Conservation (phyloP, 495 filamentous ascomycete genomes). For the Podospora pseudoanserina region DNA sequence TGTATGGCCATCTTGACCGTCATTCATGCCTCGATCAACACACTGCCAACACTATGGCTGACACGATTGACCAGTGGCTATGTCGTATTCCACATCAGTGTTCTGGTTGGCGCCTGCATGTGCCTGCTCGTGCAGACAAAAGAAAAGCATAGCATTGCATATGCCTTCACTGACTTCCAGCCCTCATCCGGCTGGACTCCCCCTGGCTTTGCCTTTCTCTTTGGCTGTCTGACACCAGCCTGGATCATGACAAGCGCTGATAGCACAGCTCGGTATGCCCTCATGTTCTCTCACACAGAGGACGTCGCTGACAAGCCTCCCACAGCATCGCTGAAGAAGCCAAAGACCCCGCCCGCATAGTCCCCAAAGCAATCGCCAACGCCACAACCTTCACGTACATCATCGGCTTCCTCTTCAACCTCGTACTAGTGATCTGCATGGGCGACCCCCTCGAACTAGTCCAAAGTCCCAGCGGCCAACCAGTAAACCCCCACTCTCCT, state of each 20-base stretch:
- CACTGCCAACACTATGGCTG: slow-evolving; percentile 58
- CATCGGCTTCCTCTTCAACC: slow-evolving; percentile 59
- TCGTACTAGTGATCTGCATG: slow-evolving; percentile 61
- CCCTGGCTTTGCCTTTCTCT: slow-evolving; percentile 63
- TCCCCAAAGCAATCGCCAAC: slow-evolving; percentile 57
- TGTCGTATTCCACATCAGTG: slow-evolving; percentile 61
- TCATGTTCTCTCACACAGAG: not conserved
- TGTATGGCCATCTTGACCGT: slow-evolving; percentile 60
- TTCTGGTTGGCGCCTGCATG: slow-evolving; percentile 56
- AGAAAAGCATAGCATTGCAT: slow-evolving; percentile 55
- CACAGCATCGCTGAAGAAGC: slow-evolving; percentile 59
- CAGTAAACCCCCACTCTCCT: slow-evolving; percentile 30
- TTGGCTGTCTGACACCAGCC: slow-evolving; percentile 64
- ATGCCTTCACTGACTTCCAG: slow-evolving; percentile 62
- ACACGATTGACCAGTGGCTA: slow-evolving; percentile 63
- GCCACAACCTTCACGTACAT: slow-evolving; percentile 61
- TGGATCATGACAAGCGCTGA: slow-evolving; percentile 56
- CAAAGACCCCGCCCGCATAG: slow-evolving; percentile 53
- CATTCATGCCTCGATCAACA: slow-evolving; percentile 55
- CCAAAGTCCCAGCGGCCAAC: slow-evolving; percentile 48
- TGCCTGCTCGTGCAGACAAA: slow-evolving; percentile 57
- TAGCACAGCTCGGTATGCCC: slow-evolving; percentile 30
- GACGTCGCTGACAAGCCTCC: not conserved
- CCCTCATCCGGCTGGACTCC: slow-evolving; percentile 60
- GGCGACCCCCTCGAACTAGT: slow-evolving; percentile 49